A percentile compares a stretch with the other conserved stretches of the same genome.
Evolutionary conservation across 1,139 yeast genomes (phyloP).

Genomic region (Blastobotrys persicus): DNA sequence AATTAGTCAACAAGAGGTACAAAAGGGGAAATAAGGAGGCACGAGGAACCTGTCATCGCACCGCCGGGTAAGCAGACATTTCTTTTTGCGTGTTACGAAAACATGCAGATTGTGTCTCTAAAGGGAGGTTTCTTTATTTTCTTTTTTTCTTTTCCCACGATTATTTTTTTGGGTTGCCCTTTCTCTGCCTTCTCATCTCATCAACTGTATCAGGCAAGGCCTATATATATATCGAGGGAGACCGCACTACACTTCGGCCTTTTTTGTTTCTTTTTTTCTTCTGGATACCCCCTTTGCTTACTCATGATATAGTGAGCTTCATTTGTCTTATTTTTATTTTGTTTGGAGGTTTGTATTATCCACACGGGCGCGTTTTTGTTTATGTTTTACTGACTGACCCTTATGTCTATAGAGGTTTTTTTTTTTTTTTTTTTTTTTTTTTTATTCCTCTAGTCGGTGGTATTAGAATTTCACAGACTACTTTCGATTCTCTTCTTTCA

Average conservation of each 20-base stretch:
- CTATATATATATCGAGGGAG: neutral
- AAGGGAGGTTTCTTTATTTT: slow-evolving; percentile 1
- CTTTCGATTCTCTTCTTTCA: neutral
- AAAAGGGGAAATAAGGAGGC: neutral
- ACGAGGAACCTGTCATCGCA: neutral
- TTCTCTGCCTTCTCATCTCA: slow-evolving; percentile 5
- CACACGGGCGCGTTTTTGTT: neutral
- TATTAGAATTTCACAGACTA: neutral
- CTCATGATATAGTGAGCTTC: slow-evolving; percentile 5
- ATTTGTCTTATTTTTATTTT: no score
- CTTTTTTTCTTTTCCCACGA: neutral
- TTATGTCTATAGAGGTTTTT: neutral
- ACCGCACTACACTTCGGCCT: no score
- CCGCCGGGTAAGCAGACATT: neutral
- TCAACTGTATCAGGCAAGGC: neutral
- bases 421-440: neutral
- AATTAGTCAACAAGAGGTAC: neutral
- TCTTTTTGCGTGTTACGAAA: slow-evolving; percentile 1
- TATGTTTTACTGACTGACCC: neutral
- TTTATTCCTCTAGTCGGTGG: neutral
- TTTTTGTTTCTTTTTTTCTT: neutral
- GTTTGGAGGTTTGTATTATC: slow-evolving; percentile 1
- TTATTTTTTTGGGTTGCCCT: slow-evolving; percentile 3
- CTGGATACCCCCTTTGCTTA: slow-evolving; percentile 1
- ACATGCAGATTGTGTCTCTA: neutral